Evolutionary conservation across 768 basidiomycete genomes (phyloP), one percentile per base, ranked within the genome.

Genomic region (Hemileccinum rubropunctum): DNA sequence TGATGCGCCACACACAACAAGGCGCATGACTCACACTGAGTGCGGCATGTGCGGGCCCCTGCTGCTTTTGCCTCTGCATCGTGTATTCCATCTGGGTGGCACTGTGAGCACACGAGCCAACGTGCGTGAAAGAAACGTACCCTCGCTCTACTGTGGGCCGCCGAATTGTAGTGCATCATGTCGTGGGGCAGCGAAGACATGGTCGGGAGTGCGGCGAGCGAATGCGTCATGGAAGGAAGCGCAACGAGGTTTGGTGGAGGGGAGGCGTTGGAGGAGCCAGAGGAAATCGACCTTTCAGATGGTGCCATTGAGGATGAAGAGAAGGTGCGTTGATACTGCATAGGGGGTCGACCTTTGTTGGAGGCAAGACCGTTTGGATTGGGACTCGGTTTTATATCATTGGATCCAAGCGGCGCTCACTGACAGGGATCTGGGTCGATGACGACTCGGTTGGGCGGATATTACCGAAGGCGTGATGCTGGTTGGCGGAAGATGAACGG

Each of bases 401-500:
- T 42, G 58, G 23, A 23, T 23, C 23, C 23, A 23, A 23, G 23
- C 55, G 57, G 61, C 59, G 59, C 52, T 56, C 23, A 30, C 38
- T 45, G 23, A 23, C 23, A 23, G 3, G 23, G 23, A 23, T 23
- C 23, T 23, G 23, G 23, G 23, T 23, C 23, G 23, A 23, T 58
- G 61, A 59, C 53, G 59, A 52, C 57, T 52, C 41, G 39, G 51
- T 27, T 52, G 34, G 40, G 47, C 67, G 67, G 67, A 68, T 61
- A 68, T 68, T 68, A 68, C 64, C 66, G 66, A 70, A 48, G 56
- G 52, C 60, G 59, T 64, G 58, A 58, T 67, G 67, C 48, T 51
- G 56, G n/a, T n/a, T n/a, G n/a, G n/a, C n/a, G n/a, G n/a, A n/a
- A n/a, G 50, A 58, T 58, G 62, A 66, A 70, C 64, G 68, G 68